A percentile compares a stretch with the other conserved stretches of the same genome.
Conservation (phyloP, 192 early-diverging fungal species). For the Diversispora epigaea region DNA sequence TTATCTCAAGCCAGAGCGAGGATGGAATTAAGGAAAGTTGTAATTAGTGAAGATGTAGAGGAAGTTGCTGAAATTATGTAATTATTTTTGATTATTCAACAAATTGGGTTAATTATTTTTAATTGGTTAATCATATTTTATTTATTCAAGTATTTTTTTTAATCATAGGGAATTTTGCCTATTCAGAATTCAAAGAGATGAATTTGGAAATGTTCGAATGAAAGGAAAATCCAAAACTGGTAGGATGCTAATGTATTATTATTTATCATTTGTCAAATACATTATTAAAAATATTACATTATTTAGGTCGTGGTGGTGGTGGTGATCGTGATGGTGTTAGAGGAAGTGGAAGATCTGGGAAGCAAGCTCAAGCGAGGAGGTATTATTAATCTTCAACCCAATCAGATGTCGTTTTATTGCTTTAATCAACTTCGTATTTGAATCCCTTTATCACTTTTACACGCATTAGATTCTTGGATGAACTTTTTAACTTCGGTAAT, state of each 20-base stretch:
- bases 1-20: conserved; percentile 77
- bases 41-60: conserved; percentile 67
- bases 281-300: too few relatives aligned
- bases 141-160: conserved; percentile 27
- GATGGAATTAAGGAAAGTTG: conserved; percentile 71
- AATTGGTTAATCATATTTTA: not conserved
- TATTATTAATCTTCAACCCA: not conserved
- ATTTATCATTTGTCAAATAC: too few relatives aligned
- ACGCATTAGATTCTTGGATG: conserved; percentile 51
- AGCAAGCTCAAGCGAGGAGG: conserved; percentile 33
- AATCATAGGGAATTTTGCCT: conserved; percentile 58
- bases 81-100: conserved; percentile 50
- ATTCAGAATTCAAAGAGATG: conserved; percentile 48
- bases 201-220: conserved; percentile 1
- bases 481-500: conserved; percentile 57
- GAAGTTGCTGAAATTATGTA: conserved; percentile 82
- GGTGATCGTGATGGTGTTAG: not conserved
- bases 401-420: not conserved
- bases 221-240: not conserved
- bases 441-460: too few relatives aligned
- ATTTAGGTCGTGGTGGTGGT: too few relatives aligned
- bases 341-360: conserved; percentile 25
- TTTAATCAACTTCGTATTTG: not conserved
- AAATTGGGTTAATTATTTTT: conserved; percentile 31
- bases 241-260: conserved; percentile 51